Evolutionary conservation across 345 rosid genomes (phyloP), one percentile per base, ranked within the genome.

Genomic region (Gossypium thurberi): DNA sequence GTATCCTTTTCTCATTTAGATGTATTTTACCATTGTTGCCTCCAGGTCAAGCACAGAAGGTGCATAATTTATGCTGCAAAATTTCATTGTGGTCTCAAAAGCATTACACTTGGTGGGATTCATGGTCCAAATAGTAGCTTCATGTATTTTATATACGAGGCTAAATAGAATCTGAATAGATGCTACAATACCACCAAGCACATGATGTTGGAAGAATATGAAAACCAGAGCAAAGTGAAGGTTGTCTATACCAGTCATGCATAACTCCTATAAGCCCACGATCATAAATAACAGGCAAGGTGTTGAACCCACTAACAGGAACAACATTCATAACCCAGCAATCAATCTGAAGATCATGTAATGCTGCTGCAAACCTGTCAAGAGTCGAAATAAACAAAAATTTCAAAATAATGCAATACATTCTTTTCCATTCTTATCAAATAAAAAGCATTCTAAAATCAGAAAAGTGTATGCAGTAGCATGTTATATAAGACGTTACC

Each of bases 291-390:
- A 89, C 89, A 37, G 90, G 87, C 78, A 89, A 78, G 51, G 94
- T 89, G 74, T 89, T 87, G 81, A 82, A 83, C 42, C 83, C 89
- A 42, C 73, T 82, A 10, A 75, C 71, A 15, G 90, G 91, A 69
- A 87, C 91, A 57, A 86, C 82, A 68, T 89, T 89, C 89, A 89
- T 79, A 71, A 87, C 91, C 90, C 90, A 89, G 78, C 82, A 85
- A 75, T 87, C 80, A 43, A 89, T 15, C 8, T 84, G 78, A 0
- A 81, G 84, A 70, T 85, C 89, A 78, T 81, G 74, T 69, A 89
- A 65, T 21, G 91, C 90, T 62, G 88, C 86, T 71, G 90, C 89
- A 84, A 87, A 89, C 79, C 90, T 89, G 72, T 64, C 52, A 33
- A 82, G 40, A 43, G 63, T 17, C 64, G 37, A 72, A 69, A 74